Conservation (phyloP, 441 rosid genomes). For the Erodium moschatum region DNA sequence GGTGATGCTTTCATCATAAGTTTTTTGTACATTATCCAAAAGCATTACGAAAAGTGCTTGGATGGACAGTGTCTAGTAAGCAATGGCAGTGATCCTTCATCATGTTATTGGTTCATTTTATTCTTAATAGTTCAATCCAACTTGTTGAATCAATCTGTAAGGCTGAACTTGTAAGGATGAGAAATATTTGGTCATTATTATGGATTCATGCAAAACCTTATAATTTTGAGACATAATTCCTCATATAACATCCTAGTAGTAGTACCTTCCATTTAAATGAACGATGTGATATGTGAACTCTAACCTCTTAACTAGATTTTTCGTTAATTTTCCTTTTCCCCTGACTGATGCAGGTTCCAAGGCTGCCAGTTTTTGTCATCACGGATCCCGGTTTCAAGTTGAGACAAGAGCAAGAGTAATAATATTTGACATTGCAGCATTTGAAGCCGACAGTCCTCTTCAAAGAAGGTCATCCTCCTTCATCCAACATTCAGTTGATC, state of each 20-base stretch:
- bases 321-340: not conserved
- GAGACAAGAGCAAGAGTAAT: constrained; percentile 74
- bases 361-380: constrained; percentile 40
- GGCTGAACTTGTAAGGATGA: no score
- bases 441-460: constrained; percentile 39
- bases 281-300: not conserved
- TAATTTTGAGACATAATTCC: not conserved
- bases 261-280: not conserved
- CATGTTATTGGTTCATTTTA: no score
- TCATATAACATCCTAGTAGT: not conserved
- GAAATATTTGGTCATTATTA: no score
- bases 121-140: no score
- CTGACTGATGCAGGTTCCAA: constrained; percentile 32
- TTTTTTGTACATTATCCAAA: not conserved
- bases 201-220: not conserved
- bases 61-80: not conserved
- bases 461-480: constrained; percentile 44
- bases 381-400: constrained; percentile 46
- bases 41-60: constrained; percentile 1
- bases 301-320: not conserved
- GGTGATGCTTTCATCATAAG: not conserved
- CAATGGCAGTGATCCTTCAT: no score
- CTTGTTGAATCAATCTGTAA: no score
- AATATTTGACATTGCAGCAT: constrained; percentile 48
- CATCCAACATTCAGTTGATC: constrained; percentile 38